These are phyloP conservation scores for Aethionema arabicum DNA, from an alignment of 345 rosid species.

Conservation along the genomic window DNA sequence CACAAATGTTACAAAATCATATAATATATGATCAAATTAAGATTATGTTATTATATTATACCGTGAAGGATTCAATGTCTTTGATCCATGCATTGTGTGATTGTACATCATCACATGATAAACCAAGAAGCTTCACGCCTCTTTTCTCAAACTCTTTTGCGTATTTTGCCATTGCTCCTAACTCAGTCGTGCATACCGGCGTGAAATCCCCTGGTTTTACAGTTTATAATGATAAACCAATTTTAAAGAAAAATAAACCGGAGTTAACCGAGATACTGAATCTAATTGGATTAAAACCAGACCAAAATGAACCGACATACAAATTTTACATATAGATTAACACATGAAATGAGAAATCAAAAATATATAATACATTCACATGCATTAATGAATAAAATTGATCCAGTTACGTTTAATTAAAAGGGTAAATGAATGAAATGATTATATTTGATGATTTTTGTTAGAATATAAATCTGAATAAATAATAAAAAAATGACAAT, in stretches of 20 bases:
- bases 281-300: too few relatives aligned
- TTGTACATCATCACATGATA: conserved; percentile 68
- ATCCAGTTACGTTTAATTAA: too few relatives aligned
- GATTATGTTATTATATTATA: background rate
- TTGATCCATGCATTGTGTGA: conserved; percentile 73
- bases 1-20: background rate
- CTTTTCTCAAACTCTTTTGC: conserved; percentile 51
- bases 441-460: too few relatives aligned
- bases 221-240: too few relatives aligned
- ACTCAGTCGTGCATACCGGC: conserved; percentile 83
- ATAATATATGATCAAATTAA: background rate
- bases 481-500: too few relatives aligned
- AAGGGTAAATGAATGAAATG: too few relatives aligned
- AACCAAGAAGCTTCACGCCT: conserved; percentile 72
- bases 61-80: conserved; percentile 71
- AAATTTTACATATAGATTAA: too few relatives aligned
- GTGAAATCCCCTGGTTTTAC: conserved; percentile 78
- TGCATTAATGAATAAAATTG: too few relatives aligned
- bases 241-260: background rate
- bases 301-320: background rate
- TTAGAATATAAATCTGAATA: too few relatives aligned
- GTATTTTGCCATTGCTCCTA: conserved; percentile 58
- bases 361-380: too few relatives aligned
- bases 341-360: background rate
- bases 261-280: background rate